Conservation (phyloP, 164 flowering plant species). For the Euptelea pleiosperma region DNA sequence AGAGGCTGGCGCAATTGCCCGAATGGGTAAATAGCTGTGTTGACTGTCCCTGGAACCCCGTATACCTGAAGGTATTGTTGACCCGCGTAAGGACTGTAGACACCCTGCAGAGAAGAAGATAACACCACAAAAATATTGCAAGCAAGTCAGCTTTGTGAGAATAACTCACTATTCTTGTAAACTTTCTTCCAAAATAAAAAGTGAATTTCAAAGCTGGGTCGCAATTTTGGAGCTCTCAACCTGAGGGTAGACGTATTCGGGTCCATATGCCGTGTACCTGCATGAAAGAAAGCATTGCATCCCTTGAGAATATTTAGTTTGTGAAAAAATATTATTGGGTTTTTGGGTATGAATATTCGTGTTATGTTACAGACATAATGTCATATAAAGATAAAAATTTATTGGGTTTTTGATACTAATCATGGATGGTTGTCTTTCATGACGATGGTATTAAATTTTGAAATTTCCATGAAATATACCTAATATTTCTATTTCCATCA, state of each 20-base stretch:
- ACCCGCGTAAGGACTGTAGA: conserved; percentile 72
- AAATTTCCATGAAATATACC: conserved; percentile 1
- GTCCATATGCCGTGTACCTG: conserved; percentile 80
- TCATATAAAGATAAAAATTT: too few species aligned
- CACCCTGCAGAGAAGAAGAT: conserved; percentile 44
- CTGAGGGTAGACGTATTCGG: conserved; percentile 83
- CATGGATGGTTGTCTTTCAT: too few species aligned
- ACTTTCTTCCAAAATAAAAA: too few species aligned
- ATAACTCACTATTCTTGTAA: neutral
- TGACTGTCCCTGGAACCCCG: conserved; percentile 73
- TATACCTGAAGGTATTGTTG: conserved; percentile 91
- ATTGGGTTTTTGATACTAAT: too few species aligned
- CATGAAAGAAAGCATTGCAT: conserved; percentile 25
- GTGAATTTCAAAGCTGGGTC: neutral
- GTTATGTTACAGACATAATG: too few species aligned
- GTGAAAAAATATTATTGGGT: too few species aligned
- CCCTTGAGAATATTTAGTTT: conserved; percentile 13
- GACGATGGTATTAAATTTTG: too few species aligned
- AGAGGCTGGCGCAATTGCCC: conserved; percentile 68
- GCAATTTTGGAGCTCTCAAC: conserved; percentile 30
- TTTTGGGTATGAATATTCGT: too few species aligned
- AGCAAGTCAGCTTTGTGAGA: conserved; percentile 6
- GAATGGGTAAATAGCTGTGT: conserved; percentile 62
- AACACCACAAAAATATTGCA: neutral
- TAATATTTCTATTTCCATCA: too few species aligned